phyloP scores from a whole-genome alignment of 75 land plant species.

The Selaginella tamariscina region DNA sequence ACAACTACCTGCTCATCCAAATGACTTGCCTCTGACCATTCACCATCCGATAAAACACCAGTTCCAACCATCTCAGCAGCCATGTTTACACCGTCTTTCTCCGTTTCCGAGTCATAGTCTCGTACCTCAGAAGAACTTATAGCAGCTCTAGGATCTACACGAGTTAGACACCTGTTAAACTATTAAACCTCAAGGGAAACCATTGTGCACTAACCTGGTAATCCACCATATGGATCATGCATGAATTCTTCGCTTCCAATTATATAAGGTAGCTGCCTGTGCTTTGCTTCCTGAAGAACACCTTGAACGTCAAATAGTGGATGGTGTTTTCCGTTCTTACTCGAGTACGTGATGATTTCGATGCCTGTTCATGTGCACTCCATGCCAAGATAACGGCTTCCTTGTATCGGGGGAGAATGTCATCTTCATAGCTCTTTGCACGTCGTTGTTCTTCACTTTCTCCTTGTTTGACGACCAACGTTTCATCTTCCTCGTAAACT shows the following conservation, averaged over 20 bases:
- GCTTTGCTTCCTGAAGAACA: neutral
- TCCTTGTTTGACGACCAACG: constrained; percentile 4
- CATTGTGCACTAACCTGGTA: constrained; percentile 22
- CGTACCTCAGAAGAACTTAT: too few relatives aligned
- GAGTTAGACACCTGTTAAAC: neutral
- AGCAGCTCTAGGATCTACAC: too few relatives aligned
- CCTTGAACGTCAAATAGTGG: too few relatives aligned
- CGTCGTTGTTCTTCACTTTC: constrained; percentile 14
- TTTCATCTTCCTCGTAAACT: constrained; percentile 34
- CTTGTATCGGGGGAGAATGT: constrained; percentile 40
- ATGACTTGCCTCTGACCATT: constrained; percentile 28
- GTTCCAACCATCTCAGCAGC: constrained; percentile 38
- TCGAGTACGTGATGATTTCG: neutral
- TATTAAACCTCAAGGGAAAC: neutral
- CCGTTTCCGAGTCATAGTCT: constrained; percentile 22
- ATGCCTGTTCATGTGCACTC: constrained; percentile 18
- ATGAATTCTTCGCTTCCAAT: constrained; percentile 42
- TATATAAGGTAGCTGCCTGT: constrained; percentile 20
- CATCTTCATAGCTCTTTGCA: constrained; percentile 32
- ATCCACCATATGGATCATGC: constrained; percentile 31
- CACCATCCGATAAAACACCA: constrained; percentile 26
- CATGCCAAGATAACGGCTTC: constrained; percentile 31
- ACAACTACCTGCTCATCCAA: constrained; percentile 27
- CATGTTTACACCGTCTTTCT: constrained; percentile 27
- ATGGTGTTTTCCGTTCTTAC: neutral